Conservation (phyloP, 2,329 filamentous ascomycete genomes). For the Aureobasidium uvarum region DNA sequence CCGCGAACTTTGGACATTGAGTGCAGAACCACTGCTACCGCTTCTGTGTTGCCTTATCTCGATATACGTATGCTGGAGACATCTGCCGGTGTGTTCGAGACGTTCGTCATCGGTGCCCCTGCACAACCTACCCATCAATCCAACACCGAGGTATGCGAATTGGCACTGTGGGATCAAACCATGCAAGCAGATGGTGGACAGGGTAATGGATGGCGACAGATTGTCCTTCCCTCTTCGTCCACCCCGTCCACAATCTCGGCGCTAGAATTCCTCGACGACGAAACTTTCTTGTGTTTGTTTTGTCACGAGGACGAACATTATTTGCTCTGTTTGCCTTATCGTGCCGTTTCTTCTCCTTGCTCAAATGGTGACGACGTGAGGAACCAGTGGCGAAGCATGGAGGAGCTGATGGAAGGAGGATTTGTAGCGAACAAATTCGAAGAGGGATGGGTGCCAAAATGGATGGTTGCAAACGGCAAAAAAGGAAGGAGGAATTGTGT, state of each 20-base stretch:
- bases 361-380: neutral
- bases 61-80: slow-evolving; percentile 13
- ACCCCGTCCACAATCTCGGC: neutral
- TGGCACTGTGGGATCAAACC: neutral
- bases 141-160: neutral
- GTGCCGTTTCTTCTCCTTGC: neutral
- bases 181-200: neutral
- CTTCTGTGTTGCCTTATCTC: neutral
- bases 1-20: neutral
- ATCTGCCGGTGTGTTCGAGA: neutral
- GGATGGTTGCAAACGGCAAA: neutral
- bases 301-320: neutral
- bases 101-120: neutral
- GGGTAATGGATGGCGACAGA: neutral
- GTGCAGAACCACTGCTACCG: neutral
- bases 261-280: slow-evolving; percentile 12
- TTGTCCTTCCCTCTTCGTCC: neutral
- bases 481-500: slow-evolving; percentile 9
- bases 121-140: neutral
- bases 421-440: slow-evolving; percentile 4
- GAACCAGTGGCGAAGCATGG: neutral
- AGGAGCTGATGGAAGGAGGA: neutral
- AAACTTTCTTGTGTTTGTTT: neutral
- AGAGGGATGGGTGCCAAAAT: neutral
- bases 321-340: slow-evolving; percentile 7